Percentiles rank a stretch among this genome's conserved stretches.
phyloP scores from a whole-genome alignment of 164 flowering plant species.

The Magnolia sinica region DNA sequence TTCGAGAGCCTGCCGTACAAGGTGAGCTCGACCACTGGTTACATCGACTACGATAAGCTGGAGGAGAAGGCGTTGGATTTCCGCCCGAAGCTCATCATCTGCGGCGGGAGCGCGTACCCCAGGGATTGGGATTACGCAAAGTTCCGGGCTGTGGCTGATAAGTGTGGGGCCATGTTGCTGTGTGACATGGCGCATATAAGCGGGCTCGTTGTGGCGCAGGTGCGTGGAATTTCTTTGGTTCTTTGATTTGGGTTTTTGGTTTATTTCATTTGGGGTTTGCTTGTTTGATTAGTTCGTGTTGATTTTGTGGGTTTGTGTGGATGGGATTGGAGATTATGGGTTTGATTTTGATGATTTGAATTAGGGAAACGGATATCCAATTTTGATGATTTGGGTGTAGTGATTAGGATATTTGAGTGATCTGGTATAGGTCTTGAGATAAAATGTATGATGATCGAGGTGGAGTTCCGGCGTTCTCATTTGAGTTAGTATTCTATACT shows the following conservation, averaged over 20 bases:
- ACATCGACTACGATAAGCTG: constrained; percentile 82
- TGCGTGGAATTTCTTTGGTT: constrained; percentile 8
- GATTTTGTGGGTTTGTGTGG: no score
- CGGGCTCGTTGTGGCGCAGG: constrained; percentile 99
- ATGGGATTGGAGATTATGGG: no score
- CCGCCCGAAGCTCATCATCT: constrained; percentile 87
- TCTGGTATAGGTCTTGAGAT: no score
- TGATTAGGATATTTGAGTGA: no score
- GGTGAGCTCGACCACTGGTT: constrained; percentile 75
- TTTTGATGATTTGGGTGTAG: no score
- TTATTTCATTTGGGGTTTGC: not conserved
- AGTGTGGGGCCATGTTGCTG: constrained; percentile 84
- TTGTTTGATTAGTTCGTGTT: not conserved
- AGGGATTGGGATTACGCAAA: constrained; percentile 91
- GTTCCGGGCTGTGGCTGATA: constrained; percentile 76
- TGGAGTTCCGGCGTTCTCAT: no score
- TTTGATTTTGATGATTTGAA: not conserved
- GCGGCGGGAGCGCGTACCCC: constrained; percentile 97
- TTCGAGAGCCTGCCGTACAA: constrained; percentile 98
- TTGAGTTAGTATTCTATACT: no score
- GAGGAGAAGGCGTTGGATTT: constrained; percentile 99
- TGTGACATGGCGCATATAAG: constrained; percentile 99
- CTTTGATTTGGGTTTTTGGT: not conserved
- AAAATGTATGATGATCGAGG: no score
- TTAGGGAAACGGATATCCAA: no score